phyloP scores from a whole-genome alignment of 2,329 filamentous ascomycete genomes.

The Ilyonectria robusta region DNA sequence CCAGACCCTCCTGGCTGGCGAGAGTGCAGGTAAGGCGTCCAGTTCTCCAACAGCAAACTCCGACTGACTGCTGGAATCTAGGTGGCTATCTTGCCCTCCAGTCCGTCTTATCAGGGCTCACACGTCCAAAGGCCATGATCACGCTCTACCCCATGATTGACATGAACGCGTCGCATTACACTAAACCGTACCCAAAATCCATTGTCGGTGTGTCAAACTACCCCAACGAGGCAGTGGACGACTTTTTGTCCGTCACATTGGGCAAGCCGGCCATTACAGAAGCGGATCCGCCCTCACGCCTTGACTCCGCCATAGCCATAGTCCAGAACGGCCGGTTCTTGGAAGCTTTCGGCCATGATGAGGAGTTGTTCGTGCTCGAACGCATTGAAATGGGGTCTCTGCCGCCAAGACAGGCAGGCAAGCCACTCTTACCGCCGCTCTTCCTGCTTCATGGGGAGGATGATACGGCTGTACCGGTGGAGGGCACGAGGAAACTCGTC shows the following conservation, averaged over 20 bases:
- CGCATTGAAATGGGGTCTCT: neutral
- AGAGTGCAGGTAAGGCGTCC: too few species aligned
- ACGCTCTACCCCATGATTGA: slow-evolving; percentile 24
- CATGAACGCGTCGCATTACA: slow-evolving; percentile 5
- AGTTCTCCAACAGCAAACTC: too few species aligned
- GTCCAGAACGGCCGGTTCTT: slow-evolving; percentile 20
- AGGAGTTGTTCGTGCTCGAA: slow-evolving; percentile 13
- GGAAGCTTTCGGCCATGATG: slow-evolving; percentile 5
- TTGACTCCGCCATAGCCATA: slow-evolving; percentile 4
- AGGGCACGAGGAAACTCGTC: slow-evolving; percentile 10
- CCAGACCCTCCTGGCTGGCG: too few species aligned
- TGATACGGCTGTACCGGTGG: slow-evolving; percentile 8
- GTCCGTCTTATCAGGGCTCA: neutral
- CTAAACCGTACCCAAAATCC: slow-evolving; percentile 5
- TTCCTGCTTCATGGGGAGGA: slow-evolving; percentile 7
- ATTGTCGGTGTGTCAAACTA: slow-evolving; percentile 20
- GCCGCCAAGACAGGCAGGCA: neutral
- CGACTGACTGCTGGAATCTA: neutral
- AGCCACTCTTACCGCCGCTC: neutral
- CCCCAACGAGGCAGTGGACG: neutral
- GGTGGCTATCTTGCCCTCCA: slow-evolving; percentile 22
- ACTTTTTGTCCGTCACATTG: neutral
- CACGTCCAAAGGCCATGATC: slow-evolving; percentile 8
- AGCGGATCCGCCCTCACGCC: slow-evolving; percentile 1
- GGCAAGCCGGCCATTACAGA: neutral